phyloP scores from a whole-genome alignment of 2,329 filamentous ascomycete genomes.

The Colletotrichum eremochloae region DNA sequence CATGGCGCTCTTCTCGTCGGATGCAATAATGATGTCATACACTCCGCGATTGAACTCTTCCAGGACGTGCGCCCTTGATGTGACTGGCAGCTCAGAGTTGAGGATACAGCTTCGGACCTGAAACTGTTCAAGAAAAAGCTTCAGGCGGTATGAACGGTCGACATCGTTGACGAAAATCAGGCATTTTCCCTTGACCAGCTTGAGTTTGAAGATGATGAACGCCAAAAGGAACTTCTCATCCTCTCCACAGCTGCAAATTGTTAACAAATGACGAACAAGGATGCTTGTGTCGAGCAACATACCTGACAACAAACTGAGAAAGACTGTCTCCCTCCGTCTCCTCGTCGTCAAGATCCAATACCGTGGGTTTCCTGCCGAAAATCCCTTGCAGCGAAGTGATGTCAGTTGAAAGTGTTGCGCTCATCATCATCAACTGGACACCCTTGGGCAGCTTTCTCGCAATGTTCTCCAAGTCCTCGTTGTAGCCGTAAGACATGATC shows the following conservation, averaged over 20 bases:
- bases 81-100: slow-evolving; percentile 94
- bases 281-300: slow-evolving; percentile 46
- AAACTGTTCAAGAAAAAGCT: slow-evolving; percentile 97
- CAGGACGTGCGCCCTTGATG: slow-evolving; percentile 92
- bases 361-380: slow-evolving; percentile 84
- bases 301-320: slow-evolving; percentile 89
- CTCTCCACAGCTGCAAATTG: slow-evolving; percentile 77
- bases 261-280: slow-evolving; percentile 41
- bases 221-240: slow-evolving; percentile 96
- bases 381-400: slow-evolving; percentile 87
- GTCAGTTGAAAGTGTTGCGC: slow-evolving; percentile 90
- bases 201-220: slow-evolving; percentile 95
- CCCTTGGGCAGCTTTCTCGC: slow-evolving; percentile 84
- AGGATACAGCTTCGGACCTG: slow-evolving; percentile 93
- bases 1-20: slow-evolving; percentile 89
- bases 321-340: slow-evolving; percentile 83
- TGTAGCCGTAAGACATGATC: slow-evolving; percentile 93
- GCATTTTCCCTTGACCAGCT: slow-evolving; percentile 92
- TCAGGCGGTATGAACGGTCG: slow-evolving; percentile 89
- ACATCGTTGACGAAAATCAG: slow-evolving; percentile 82
- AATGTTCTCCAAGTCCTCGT: slow-evolving; percentile 87
- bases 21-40: slow-evolving; percentile 98
- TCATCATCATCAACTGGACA: slow-evolving; percentile 93
- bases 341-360: slow-evolving; percentile 86
- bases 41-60: slow-evolving; percentile 97